Percentiles rank a stretch among this genome's conserved stretches.
These are phyloP conservation scores for Aegilops longissima DNA, from an alignment of 176 grass and related monocot genomes.

Conservation along the genomic window DNA sequence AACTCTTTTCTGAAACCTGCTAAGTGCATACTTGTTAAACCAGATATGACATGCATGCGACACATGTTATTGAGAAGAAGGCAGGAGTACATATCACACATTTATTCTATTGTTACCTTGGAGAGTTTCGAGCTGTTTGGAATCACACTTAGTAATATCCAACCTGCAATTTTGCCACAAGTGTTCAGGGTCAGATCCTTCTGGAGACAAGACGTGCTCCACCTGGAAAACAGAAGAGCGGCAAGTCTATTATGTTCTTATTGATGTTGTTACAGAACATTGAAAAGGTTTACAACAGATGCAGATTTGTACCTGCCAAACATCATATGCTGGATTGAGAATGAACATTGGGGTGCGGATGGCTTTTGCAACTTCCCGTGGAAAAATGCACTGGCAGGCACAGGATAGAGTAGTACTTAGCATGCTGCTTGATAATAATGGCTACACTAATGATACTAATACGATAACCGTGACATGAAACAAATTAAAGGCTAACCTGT, in stretches of 20 bases:
- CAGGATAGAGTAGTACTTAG: constrained; percentile 16
- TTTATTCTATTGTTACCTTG: constrained; percentile 51
- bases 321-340: constrained; percentile 86
- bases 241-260: not conserved
- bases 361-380: constrained; percentile 67
- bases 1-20: constrained; percentile 69
- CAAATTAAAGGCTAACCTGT: constrained; percentile 25
- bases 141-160: constrained; percentile 66
- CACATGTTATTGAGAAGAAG: not conserved
- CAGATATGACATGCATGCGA: not conserved
- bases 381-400: constrained; percentile 61
- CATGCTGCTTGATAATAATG: constrained; percentile 5
- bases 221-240: constrained; percentile 41
- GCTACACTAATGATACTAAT: constrained; percentile 1
- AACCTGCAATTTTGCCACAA: constrained; percentile 69
- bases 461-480: not conserved
- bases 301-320: constrained; percentile 71
- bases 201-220: constrained; percentile 73
- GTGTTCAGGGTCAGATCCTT: constrained; percentile 54
- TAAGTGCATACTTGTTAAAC: not conserved
- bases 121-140: constrained; percentile 58
- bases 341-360: constrained; percentile 75
- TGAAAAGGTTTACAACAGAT: constrained; percentile 10
- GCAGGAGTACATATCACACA: not conserved
- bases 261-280: constrained; percentile 11